These are phyloP conservation scores for Achlya hypogyna DNA, from an alignment of 352 stramenopile species.

Conservation along the genomic window DNA sequence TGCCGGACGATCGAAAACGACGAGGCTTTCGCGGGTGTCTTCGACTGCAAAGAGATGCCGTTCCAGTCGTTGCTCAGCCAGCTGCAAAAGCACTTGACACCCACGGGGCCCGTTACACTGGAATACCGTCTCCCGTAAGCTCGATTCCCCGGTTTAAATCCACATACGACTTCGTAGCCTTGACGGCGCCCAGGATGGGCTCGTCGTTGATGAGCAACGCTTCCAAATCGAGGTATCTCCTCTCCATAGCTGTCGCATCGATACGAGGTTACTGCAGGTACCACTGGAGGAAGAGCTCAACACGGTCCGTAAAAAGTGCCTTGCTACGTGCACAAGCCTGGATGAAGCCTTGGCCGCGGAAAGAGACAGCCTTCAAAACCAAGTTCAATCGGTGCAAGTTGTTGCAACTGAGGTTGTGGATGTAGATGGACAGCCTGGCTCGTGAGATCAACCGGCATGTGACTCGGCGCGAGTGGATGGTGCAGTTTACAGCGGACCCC, in stretches of 20 bases:
- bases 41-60: constrained; percentile 10
- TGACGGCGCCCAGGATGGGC: not conserved
- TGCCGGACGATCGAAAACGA: constrained; percentile 1
- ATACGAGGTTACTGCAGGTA: not conserved
- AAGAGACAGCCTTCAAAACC: not conserved
- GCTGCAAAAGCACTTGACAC: constrained; percentile 14
- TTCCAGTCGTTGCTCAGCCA: not conserved
- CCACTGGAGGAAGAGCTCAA: not conserved
- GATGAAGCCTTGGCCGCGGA: not conserved
- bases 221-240: not conserved
- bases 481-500: constrained; percentile 7
- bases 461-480: not conserved
- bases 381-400: not conserved
- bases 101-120: not conserved
- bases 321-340: not conserved
- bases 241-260: not conserved
- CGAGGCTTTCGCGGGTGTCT: not conserved
- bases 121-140: constrained; percentile 3
- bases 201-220: not conserved
- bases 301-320: not conserved
- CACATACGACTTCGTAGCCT: not conserved
- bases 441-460: constrained; percentile 5
- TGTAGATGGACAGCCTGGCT: constrained; percentile 13
- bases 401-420: not conserved
- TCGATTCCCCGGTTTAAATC: not conserved